Conservation (phyloP, 1,139 yeast species). For the Blastobotrys aristatus region DNA sequence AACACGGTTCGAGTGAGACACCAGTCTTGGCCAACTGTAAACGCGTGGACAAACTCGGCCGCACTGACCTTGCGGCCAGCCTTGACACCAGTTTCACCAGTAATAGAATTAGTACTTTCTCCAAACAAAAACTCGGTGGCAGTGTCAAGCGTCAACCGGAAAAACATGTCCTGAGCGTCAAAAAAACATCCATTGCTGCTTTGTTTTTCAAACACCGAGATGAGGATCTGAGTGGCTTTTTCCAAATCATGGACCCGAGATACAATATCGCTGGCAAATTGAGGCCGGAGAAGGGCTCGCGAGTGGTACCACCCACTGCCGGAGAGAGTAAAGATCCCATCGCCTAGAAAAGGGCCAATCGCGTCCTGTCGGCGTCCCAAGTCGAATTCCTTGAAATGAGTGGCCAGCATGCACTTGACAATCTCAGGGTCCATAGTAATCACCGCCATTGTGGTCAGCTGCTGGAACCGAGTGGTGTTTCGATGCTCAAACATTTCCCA, state of each 20-base stretch:
- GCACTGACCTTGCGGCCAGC: conserved; percentile 21
- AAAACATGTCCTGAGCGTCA: conserved; percentile 48
- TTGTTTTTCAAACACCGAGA: conserved; percentile 14
- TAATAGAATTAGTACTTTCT: conserved; percentile 44
- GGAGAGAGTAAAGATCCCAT: conserved; percentile 54
- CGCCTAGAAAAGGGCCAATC: conserved; percentile 46
- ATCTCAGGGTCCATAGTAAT: conserved; percentile 35
- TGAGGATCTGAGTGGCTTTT: conserved; percentile 22
- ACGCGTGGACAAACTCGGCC: conserved; percentile 41
- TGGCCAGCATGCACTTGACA: conserved; percentile 34
- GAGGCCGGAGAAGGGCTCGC: conserved; percentile 55
- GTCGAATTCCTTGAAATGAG: conserved; percentile 47
- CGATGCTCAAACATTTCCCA: neutral
- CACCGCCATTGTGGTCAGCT: neutral
- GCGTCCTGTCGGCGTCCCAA: conserved; percentile 45
- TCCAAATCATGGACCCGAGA: conserved; percentile 35
- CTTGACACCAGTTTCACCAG: conserved; percentile 14
- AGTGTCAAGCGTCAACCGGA: conserved; percentile 50
- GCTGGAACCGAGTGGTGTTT: conserved; percentile 1
- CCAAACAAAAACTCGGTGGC: conserved; percentile 59
- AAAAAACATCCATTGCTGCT: conserved; percentile 25
- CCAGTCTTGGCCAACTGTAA: conserved; percentile 40
- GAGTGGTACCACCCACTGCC: conserved; percentile 57
- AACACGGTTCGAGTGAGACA: conserved; percentile 38
- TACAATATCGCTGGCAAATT: conserved; percentile 48